These are phyloP conservation scores for Trypanosoma scelopori DNA, from an alignment of 208 protist genomes.

Conservation along the genomic window DNA sequence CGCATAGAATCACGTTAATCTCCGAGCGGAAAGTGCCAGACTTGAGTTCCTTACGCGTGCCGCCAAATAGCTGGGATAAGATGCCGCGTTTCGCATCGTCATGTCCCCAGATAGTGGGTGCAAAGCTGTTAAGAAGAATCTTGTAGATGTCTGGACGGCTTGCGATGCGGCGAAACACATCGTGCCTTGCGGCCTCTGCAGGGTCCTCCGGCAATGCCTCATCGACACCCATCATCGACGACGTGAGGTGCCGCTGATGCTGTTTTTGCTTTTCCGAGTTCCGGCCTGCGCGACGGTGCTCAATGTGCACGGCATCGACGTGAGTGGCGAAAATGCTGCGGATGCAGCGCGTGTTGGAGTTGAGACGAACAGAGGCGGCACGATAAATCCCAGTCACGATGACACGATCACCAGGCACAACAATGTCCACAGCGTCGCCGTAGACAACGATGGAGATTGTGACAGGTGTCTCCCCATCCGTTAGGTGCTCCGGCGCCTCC, in stretches of 20 bases:
- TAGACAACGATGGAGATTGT: slow-evolving; percentile 96
- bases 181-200: slow-evolving; percentile 60
- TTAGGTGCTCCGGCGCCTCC: slow-evolving; percentile 97
- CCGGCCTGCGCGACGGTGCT: slow-evolving; percentile 72
- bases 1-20: slow-evolving; percentile 98
- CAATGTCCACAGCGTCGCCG: slow-evolving; percentile 94
- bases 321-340: slow-evolving; percentile 96
- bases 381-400: slow-evolving; percentile 98
- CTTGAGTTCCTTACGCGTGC: slow-evolving; percentile 93
- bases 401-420: slow-evolving; percentile 97
- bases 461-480: slow-evolving; percentile 98
- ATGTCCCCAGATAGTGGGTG: slow-evolving; percentile 97
- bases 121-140: slow-evolving; percentile 93
- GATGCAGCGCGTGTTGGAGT: slow-evolving; percentile 91
- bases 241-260: neutral
- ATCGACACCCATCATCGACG: neutral
- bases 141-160: slow-evolving; percentile 95
- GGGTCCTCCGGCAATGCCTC: slow-evolving; percentile 16
- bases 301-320: slow-evolving; percentile 97
- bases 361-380: slow-evolving; percentile 92
- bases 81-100: slow-evolving; percentile 99
- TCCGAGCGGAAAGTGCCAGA: slow-evolving; percentile 91
- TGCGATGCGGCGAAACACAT: slow-evolving; percentile 77
- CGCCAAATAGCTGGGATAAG: slow-evolving; percentile 98
- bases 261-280: slow-evolving; percentile 26